These are phyloP conservation scores for Neoboletus brunneissimus DNA, from an alignment of 768 basidiomycete species.

Conservation along the genomic window DNA sequence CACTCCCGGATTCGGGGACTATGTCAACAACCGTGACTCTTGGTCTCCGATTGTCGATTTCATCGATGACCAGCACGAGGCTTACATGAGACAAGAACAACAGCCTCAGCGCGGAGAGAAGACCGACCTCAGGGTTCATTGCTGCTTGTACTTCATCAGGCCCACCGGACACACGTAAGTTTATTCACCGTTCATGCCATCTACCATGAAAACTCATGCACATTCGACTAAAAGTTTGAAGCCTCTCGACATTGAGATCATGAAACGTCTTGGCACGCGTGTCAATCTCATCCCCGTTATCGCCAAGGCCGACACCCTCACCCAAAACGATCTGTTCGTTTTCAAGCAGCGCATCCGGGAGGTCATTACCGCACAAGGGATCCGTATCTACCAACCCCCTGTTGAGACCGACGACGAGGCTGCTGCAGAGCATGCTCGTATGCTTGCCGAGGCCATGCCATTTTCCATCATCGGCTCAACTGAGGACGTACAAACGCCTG, in stretches of 20 bases:
- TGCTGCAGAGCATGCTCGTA: slow-evolving; percentile 82
- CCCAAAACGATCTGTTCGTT: slow-evolving; percentile 82
- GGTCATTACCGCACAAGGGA: slow-evolving; percentile 86
- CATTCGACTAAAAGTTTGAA: slow-evolving; percentile 55
- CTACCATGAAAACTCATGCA: background rate
- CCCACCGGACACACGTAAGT: slow-evolving; percentile 95
- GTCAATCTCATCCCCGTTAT: slow-evolving; percentile 98
- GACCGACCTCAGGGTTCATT: slow-evolving; percentile 93
- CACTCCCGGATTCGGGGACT: slow-evolving; percentile 99
- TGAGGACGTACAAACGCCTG: slow-evolving; percentile 86
- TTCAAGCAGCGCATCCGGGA: slow-evolving; percentile 97
- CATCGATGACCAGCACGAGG: background rate
- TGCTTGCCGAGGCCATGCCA: slow-evolving; percentile 88
- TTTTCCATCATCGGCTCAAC: slow-evolving; percentile 99
- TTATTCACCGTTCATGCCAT: background rate
- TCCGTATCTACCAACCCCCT: slow-evolving; percentile 92
- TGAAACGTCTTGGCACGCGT: slow-evolving; percentile 97
- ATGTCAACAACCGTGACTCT: slow-evolving; percentile 99
- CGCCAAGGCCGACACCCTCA: slow-evolving; percentile 96
- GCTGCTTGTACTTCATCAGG: slow-evolving; percentile 95
- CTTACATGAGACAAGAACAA: background rate
- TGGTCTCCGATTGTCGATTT: slow-evolving; percentile 63
- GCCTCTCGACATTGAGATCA: slow-evolving; percentile 98
- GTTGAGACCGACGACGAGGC: slow-evolving; percentile 86
- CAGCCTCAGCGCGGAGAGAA: slow-evolving; percentile 92